Percentiles rank a stretch among this genome's conserved stretches.
phyloP scores from a whole-genome alignment of 116 monocot species.

The Phalaenopsis hybrid region DNA sequence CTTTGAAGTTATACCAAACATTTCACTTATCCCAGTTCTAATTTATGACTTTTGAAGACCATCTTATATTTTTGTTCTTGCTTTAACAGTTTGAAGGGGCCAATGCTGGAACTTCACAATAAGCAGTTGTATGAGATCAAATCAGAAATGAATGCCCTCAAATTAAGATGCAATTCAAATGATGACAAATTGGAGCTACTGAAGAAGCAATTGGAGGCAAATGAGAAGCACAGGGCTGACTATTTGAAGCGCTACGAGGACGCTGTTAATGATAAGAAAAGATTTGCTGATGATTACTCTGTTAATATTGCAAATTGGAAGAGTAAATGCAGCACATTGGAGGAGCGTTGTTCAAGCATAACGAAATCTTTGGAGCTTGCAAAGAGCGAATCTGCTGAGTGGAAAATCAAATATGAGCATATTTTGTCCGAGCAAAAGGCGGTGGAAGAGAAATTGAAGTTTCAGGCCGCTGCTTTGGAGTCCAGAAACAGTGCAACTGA shows the following conservation, averaged over 20 bases:
- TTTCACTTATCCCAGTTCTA: background rate
- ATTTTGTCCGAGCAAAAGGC: slow-evolving; percentile 30
- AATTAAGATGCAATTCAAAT: slow-evolving; percentile 51
- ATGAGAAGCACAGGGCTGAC: slow-evolving; percentile 71
- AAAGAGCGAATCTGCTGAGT: slow-evolving; percentile 45
- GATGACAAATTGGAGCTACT: slow-evolving; percentile 72
- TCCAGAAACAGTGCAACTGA: slow-evolving; percentile 56
- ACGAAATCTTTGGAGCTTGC: slow-evolving; percentile 51
- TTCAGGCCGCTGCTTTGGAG: slow-evolving; percentile 46
- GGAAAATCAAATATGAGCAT: slow-evolving; percentile 63
- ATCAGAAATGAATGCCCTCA: slow-evolving; percentile 56
- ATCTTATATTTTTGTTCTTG: background rate
- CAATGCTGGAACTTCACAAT: slow-evolving; percentile 50
- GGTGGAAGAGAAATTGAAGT: slow-evolving; percentile 42
- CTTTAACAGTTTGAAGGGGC: slow-evolving; percentile 52
- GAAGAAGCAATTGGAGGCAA: slow-evolving; percentile 67
- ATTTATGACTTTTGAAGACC: background rate
- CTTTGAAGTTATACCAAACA: background rate
- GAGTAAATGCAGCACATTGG: slow-evolving; percentile 66
- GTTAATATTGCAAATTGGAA: slow-evolving; percentile 55
- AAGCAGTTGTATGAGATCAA: slow-evolving; percentile 46
- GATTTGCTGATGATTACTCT: slow-evolving; percentile 54
- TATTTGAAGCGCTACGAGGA: slow-evolving; percentile 79
- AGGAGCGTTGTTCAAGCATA: slow-evolving; percentile 49
- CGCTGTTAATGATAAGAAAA: slow-evolving; percentile 62